Evolutionary conservation across 257 asterid genomes (phyloP), one percentile per base, ranked within the genome.

Genomic region (Parsonsia alboflavescens): DNA sequence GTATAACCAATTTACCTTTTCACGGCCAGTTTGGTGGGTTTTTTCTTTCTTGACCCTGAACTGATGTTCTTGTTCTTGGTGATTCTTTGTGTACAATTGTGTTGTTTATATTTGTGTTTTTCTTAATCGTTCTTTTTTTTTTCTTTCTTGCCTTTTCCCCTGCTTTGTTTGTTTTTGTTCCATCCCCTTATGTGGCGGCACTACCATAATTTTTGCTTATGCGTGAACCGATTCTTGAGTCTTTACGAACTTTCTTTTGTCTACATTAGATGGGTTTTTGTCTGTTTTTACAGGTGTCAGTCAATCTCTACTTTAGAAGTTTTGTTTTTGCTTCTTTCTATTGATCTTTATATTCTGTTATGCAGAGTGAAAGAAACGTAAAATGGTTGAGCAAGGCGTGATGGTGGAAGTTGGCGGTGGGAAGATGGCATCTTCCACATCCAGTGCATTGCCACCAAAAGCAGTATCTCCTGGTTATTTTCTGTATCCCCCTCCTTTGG

Each of bases 401-500:
- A 39, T 75, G 42, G 85, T 76, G 58, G 83, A 71, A 73, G 79
- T 77, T 21, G 87, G 76, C 30, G 75, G 77, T 68, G 86, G 81
- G 64, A 68, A 77, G 76, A 70, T 73, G 67, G 67, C 87, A 49
- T 77, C 87, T 75, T 79, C 81, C 48, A 73, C 86, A 65, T 63
- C 79, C 17, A 61, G 45, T 10, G 48, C 78, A 24, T 39, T 80
- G 75, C 85, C 92, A 33, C 56, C 75, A 30, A 76, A 79, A 45
- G 82, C 49, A 61, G 56, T 70, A 59, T 75, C 76, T 30, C 22
- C 83, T 19, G 80, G 78, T 75, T 86, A 80, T 76, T 82, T 79
- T 45, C 54, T 90, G 52, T 94, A 94, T 77, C 97, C 97, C 58
- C 80, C 89, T 64, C 89, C 97, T 59, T 54, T 89, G 82, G 88